These are phyloP conservation scores for Pilasporangium apinafurcum DNA, from an alignment of 352 stramenopile genomes.

Conservation along the genomic window DNA sequence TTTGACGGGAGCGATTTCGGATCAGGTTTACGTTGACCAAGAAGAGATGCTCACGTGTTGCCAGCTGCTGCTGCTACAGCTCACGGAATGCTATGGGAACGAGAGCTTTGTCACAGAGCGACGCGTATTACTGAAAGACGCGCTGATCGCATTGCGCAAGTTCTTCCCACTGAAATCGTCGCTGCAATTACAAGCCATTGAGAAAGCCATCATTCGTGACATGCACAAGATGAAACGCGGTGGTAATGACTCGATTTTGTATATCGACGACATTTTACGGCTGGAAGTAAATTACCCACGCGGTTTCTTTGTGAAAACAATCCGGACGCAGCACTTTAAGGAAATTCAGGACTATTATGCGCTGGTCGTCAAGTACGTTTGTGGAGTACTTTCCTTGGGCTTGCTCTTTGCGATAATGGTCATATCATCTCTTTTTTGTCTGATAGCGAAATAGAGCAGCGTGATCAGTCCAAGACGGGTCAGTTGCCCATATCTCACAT, in stretches of 20 bases:
- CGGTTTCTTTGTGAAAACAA: slow-evolving; percentile 73
- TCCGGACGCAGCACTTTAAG: slow-evolving; percentile 78
- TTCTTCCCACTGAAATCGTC: slow-evolving; percentile 79
- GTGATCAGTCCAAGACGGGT: slow-evolving; percentile 33
- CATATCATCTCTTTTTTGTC: not conserved
- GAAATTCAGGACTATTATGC: slow-evolving; percentile 78
- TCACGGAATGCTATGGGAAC: slow-evolving; percentile 46
- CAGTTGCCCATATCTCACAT: slow-evolving; percentile 30
- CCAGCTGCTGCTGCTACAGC: slow-evolving; percentile 27
- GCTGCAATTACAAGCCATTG: slow-evolving; percentile 60
- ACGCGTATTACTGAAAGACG: slow-evolving; percentile 66
- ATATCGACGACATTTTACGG: slow-evolving; percentile 68
- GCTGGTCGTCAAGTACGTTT: slow-evolving; percentile 36
- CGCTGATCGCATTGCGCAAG: slow-evolving; percentile 59
- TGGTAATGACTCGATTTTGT: slow-evolving; percentile 64
- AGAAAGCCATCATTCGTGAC: slow-evolving; percentile 70
- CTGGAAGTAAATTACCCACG: slow-evolving; percentile 31
- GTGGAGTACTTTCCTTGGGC: slow-evolving; percentile 1
- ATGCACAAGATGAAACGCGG: slow-evolving; percentile 75
- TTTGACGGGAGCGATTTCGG: slow-evolving; percentile 58
- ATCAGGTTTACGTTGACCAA: slow-evolving; percentile 68
- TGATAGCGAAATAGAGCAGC: slow-evolving; percentile 46
- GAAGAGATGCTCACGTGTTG: slow-evolving; percentile 59
- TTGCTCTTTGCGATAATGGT: not conserved
- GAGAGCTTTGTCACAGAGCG: slow-evolving; percentile 48